Percentiles rank a stretch among this genome's conserved stretches.
Evolutionary conservation across 805 yeast genomes (phyloP).

Genomic region (Blastobotrys terrestris): DNA sequence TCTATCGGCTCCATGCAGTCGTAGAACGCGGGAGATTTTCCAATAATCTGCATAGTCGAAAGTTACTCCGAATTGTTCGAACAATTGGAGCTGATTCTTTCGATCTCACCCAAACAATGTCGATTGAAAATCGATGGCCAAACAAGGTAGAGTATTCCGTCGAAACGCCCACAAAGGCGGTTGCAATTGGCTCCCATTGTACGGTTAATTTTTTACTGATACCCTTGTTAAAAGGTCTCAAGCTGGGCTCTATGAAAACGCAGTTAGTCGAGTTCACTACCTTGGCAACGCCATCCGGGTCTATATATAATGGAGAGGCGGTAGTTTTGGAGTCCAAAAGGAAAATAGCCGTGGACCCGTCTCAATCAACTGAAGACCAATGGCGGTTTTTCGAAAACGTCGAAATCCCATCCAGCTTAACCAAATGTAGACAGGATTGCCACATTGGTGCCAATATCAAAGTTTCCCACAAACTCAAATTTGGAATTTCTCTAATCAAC

Average conservation of each 20-base stretch:
- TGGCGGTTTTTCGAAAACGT: conserved; percentile 70
- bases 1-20: conserved; percentile 66
- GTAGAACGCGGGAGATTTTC: conserved; percentile 80
- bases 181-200: conserved; percentile 78
- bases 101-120: conserved; percentile 84
- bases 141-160: conserved; percentile 84
- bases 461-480: conserved; percentile 83
- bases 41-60: conserved; percentile 55
- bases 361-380: conserved; percentile 40
- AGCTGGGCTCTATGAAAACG: conserved; percentile 66
- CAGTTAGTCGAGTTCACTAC: conserved; percentile 62
- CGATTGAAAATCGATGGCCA: conserved; percentile 96
- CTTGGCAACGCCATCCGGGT: conserved; percentile 45
- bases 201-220: conserved; percentile 65
- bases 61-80: conserved; percentile 73
- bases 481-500: conserved; percentile 69
- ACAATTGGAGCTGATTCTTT: conserved; percentile 83
- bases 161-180: conserved; percentile 79
- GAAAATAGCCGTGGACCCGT: conserved; percentile 31
- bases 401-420: conserved; percentile 64
- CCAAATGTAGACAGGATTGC: conserved; percentile 83
- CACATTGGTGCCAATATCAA: conserved; percentile 62
- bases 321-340: conserved; percentile 43
- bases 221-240: conserved; percentile 76
- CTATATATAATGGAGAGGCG: conserved; percentile 57